Base-by-base conservation (phyloP, 2,329 filamentous ascomycete species). In the Fusarium luffae region DNA sequence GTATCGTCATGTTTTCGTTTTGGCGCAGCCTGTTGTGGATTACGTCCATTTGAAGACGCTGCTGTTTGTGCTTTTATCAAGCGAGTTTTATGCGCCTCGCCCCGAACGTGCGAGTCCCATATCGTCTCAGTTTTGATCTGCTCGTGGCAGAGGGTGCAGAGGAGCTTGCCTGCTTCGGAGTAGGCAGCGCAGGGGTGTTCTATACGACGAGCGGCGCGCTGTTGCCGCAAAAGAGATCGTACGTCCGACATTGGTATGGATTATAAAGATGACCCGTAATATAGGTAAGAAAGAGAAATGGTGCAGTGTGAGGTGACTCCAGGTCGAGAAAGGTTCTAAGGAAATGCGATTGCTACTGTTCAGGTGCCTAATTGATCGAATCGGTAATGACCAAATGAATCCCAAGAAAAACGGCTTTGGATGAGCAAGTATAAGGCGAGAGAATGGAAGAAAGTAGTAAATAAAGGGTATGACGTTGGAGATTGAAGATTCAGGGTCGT, bases 221-320 rank as follows among this genome's bases (percentile, higher is more conserved):
- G 92, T 75, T 90, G 91, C 73, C 92, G 92, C 61, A 97, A 86
- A 50, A 97, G 87, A 37, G 92, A 88, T 74, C 93, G 91, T 27
- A 93, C 90, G 79, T 97, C 93, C 71, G 92, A 85, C 92, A 96
- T 95, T 69, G 47, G 64, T 44, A 40, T 32, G 44, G 40, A 34
- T 56, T 23, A 47, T 25, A n/a, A 52, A 54, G 14, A 25, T 14
- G 12, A 54, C n/a, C 19, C 6, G 59, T 43, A 19, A 13, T 62
- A 62, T 50, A 42, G 43, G 27, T 41, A 43, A 23, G 27, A 21
- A 63, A 50, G 32, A 47, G 32, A 46, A 32, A 30, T 27, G 37
- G 51, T 42, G 49, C 23, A 61, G 51, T 48, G 44, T 42, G 42
- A 23, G 40, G 40, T 55, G 42, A 48, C 41, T 41, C 59, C 59